phyloP scores from a whole-genome alignment of 345 rosid genomes.

The Geranium rotundifolium region DNA sequence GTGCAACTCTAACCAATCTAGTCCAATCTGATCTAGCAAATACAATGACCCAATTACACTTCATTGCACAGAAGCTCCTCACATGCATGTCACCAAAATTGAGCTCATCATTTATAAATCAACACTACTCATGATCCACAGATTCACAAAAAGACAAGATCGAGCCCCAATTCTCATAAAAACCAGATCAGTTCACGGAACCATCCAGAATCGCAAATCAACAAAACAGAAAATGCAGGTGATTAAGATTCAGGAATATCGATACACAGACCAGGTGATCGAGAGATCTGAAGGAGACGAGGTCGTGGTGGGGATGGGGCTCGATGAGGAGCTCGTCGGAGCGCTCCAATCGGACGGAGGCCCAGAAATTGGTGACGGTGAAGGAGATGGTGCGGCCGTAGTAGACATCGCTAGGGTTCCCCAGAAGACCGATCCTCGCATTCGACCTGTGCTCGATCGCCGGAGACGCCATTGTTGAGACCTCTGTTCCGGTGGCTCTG shows the following conservation, averaged over 20 bases:
- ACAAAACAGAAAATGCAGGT: too few relatives aligned
- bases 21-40: too few relatives aligned
- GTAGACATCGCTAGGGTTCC: constrained; percentile 78
- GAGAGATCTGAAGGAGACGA: constrained; percentile 55
- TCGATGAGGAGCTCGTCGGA: constrained; percentile 52
- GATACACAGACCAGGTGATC: constrained; percentile 41
- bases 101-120: too few relatives aligned
- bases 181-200: too few relatives aligned
- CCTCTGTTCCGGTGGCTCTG: neutral
- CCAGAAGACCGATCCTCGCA: constrained; percentile 59
- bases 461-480: neutral
- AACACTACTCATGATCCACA: too few relatives aligned
- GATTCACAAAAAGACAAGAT: too few relatives aligned
- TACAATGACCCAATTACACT: too few relatives aligned
- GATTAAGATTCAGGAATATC: neutral
- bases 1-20: too few relatives aligned
- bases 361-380: constrained; percentile 62
- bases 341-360: constrained; percentile 52
- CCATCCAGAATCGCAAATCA: too few relatives aligned
- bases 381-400: constrained; percentile 59
- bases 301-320: constrained; percentile 76
- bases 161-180: too few relatives aligned
- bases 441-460: constrained; percentile 43
- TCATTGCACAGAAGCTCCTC: too few relatives aligned
- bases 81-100: too few relatives aligned